Percentiles rank a stretch among this genome's conserved stretches.
phyloP scores from a whole-genome alignment of 345 rosid species.

The Adansonia digitata region DNA sequence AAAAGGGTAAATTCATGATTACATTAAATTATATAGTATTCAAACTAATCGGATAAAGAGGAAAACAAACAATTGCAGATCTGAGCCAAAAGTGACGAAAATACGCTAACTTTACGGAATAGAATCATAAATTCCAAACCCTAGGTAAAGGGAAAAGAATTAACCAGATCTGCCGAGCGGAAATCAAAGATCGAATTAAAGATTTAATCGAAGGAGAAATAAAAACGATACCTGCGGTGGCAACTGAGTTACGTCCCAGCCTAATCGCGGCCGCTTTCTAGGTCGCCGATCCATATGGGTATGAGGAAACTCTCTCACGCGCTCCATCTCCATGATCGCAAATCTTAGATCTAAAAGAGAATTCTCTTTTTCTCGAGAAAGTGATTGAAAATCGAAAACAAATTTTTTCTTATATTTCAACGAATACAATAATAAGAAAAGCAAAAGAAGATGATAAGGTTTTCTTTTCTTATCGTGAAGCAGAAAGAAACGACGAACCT shows the following conservation, averaged over 20 bases:
- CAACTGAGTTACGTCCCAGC: constrained; percentile 58
- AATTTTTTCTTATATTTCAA: not conserved
- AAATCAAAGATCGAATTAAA: not conserved
- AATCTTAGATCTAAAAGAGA: not conserved
- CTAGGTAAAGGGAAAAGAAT: not conserved
- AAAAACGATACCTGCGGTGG: constrained; percentile 37
- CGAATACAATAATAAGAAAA: not conserved
- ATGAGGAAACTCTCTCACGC: constrained; percentile 47
- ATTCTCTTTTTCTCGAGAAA: not conserved
- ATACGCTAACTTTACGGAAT: not conserved
- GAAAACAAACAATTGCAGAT: not conserved
- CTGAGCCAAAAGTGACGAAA: not conserved
- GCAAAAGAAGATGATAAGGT: not conserved
- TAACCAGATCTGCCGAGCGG: not conserved
- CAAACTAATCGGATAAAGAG: not conserved
- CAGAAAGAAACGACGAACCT: not conserved
- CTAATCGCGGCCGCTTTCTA: constrained; percentile 61
- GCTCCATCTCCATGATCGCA: constrained; percentile 62
- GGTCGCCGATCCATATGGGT: constrained; percentile 60
- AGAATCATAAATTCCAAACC: not conserved
- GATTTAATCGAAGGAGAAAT: not conserved
- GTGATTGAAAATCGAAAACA: not conserved
- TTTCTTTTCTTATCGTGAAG: not conserved
- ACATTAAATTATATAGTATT: not conserved
- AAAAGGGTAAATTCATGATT: not conserved